Evolutionary conservation across 1,139 yeast species (phyloP).

Genomic region (Magnusiomyces ingens): DNA sequence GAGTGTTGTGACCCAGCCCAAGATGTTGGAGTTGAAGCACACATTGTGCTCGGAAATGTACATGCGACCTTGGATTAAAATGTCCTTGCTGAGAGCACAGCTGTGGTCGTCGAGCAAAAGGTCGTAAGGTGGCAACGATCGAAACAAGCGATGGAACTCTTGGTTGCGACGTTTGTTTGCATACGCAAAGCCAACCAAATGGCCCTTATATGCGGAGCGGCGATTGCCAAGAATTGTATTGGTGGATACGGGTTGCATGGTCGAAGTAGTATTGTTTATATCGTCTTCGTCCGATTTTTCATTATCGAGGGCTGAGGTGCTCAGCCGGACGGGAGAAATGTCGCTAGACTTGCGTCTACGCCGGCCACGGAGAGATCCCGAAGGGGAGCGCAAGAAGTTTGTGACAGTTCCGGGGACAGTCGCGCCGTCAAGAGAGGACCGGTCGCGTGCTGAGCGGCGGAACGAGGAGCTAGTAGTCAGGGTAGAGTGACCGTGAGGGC

Average conservation of each 20-base stretch:
- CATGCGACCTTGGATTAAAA: constrained; percentile 82
- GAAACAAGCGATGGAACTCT: constrained; percentile 74
- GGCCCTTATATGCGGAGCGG: constrained; percentile 32
- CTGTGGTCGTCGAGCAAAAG: constrained; percentile 75
- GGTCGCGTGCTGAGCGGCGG: background rate
- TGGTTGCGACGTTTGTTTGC: constrained; percentile 66
- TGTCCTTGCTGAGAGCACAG: constrained; percentile 85
- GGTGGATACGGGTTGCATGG: background rate
- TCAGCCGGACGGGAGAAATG: background rate
- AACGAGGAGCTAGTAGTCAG: background rate
- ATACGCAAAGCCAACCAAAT: constrained; percentile 38
- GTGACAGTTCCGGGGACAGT: background rate
- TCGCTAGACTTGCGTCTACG: background rate
- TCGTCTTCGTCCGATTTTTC: background rate
- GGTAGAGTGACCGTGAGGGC: background rate
- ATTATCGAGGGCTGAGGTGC: background rate
- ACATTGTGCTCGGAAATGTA: constrained; percentile 75
- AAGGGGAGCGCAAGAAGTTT: background rate
- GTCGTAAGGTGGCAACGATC: constrained; percentile 62
- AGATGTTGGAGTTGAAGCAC: constrained; percentile 84
- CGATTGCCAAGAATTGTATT: constrained; percentile 22
- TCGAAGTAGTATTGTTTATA: background rate
- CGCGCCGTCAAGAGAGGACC: background rate
- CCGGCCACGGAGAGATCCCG: background rate
- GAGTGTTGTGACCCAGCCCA: constrained; percentile 88